A percentile compares a stretch with the other conserved stretches of the same genome.
Conservation (phyloP, 768 basidiomycete species). For the Agaricus sinodeliciosus region DNA sequence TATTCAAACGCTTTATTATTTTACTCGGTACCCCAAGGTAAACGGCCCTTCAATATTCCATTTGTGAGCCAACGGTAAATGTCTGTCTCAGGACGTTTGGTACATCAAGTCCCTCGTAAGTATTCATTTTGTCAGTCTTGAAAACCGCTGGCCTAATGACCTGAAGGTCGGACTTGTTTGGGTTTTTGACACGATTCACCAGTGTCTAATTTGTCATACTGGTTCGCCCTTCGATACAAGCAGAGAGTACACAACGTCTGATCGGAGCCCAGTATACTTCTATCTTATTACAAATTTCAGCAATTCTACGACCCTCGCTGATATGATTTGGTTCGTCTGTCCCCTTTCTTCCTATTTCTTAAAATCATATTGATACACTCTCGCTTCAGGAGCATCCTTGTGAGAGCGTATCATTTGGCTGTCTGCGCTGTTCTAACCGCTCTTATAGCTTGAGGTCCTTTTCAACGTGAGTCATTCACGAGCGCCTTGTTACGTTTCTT, state of each 20-base stretch:
- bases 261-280: constrained; percentile 35
- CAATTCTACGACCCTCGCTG: constrained; percentile 29
- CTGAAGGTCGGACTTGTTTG: constrained; percentile 41
- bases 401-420: constrained; percentile 16
- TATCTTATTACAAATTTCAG: constrained; percentile 48
- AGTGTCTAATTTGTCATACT: constrained; percentile 47
- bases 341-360: background rate
- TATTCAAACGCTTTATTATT: constrained; percentile 53
- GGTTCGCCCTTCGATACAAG: constrained; percentile 22
- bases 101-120: constrained; percentile 45
- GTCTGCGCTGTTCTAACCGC: background rate
- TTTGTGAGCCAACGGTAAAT: constrained; percentile 7
- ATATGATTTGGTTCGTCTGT: constrained; percentile 41
- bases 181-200: constrained; percentile 46
- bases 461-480: constrained; percentile 38
- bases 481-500: background rate
- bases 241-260: background rate
- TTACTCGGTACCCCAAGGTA: constrained; percentile 37
- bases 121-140: background rate
- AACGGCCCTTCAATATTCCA: constrained; percentile 5
- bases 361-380: background rate
- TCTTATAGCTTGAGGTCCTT: constrained; percentile 43
- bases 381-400: constrained; percentile 41
- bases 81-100: constrained; percentile 34
- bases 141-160: background rate